Conservation (phyloP, 495 filamentous ascomycete species). For the Lophiotrema nucula region DNA sequence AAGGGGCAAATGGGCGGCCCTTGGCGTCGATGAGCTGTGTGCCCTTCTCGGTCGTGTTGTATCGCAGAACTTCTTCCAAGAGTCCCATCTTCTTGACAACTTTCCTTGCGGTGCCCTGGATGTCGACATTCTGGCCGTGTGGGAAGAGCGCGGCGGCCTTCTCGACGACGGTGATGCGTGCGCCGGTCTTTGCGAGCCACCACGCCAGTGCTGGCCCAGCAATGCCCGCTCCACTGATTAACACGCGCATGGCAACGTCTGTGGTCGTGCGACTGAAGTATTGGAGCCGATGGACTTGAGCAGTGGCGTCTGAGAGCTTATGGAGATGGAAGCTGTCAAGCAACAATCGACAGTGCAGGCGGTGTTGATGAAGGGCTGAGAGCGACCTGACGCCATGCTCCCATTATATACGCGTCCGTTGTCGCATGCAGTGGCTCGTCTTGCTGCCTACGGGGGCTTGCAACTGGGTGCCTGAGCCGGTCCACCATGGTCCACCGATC, state of each 20-base stretch:
- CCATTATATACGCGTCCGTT: too few relatives aligned
- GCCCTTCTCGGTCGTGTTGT: conserved; percentile 40
- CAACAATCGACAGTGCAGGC: too few relatives aligned
- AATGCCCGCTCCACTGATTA: conserved; percentile 51
- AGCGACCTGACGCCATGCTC: too few relatives aligned
- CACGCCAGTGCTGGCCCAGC: conserved; percentile 46
- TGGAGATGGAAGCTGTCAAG: too few relatives aligned
- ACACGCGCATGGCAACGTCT: conserved; percentile 42
- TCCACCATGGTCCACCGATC: too few relatives aligned
- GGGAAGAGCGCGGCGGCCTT: conserved; percentile 35
- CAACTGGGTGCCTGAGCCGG: too few relatives aligned
- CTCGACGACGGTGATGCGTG: conserved; percentile 44
- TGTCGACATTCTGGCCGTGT: conserved; percentile 44
- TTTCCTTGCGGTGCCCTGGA: conserved; percentile 43
- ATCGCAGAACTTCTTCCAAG: conserved; percentile 33
- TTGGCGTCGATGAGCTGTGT: conserved; percentile 39
- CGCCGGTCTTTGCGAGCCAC: conserved; percentile 37
- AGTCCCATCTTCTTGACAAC: conserved; percentile 47
- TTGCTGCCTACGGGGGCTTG: too few relatives aligned
- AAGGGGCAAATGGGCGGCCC: conserved; percentile 34
- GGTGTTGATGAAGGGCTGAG: too few relatives aligned
- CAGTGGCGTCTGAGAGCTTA: too few relatives aligned
- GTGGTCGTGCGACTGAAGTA: too few relatives aligned
- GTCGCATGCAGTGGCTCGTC: too few relatives aligned
- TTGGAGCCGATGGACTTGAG: too few relatives aligned